Conservation (phyloP, 805 yeast species). For the Saccharomycopsis oosterbeekiorum region DNA sequence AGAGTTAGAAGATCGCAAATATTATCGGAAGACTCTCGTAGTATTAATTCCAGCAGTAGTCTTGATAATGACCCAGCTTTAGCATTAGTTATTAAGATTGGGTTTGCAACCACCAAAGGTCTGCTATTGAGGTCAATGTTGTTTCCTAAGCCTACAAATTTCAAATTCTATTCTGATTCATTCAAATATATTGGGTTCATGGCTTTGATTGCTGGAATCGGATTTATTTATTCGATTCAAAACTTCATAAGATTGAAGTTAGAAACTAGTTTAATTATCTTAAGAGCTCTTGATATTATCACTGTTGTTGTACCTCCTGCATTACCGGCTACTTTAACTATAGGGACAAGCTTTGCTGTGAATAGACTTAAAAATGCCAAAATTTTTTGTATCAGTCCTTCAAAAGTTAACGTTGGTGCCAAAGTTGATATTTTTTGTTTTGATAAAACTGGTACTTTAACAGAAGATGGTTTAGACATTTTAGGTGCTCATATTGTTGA, state of each 20-base stretch:
- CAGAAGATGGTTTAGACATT: slow-evolving; percentile 93
- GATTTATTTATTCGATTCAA: slow-evolving; percentile 74
- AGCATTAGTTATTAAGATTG: slow-evolving; percentile 82
- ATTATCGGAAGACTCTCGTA: slow-evolving; percentile 19
- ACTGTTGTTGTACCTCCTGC: slow-evolving; percentile 99
- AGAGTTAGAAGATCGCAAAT: slow-evolving; percentile 60
- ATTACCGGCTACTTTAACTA: slow-evolving; percentile 91
- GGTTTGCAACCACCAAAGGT: slow-evolving; percentile 94
- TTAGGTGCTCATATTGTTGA: slow-evolving; percentile 46
- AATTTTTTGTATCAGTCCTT: slow-evolving; percentile 88
- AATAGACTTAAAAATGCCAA: slow-evolving; percentile 56
- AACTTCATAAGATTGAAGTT: slow-evolving; percentile 74
- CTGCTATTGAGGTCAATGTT: slow-evolving; percentile 89
- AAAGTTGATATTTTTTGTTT: slow-evolving; percentile 83
- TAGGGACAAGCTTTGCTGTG: slow-evolving; percentile 91
- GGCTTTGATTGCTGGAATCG: slow-evolving; percentile 75
- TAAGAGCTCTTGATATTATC: slow-evolving; percentile 86
- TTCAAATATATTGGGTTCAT: slow-evolving; percentile 93
- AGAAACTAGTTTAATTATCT: slow-evolving; percentile 55
- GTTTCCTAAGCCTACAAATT: slow-evolving; percentile 89
- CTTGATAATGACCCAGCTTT: slow-evolving; percentile 61
- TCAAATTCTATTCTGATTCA: slow-evolving; percentile 89
- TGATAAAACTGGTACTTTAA: slow-evolving; percentile 95
- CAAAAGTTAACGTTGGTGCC: slow-evolving; percentile 93
- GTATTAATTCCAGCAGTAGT: not conserved